Evolutionary conservation across 2,329 filamentous ascomycete species (phyloP).

Genomic region (Colletotrichum tabaci): DNA sequence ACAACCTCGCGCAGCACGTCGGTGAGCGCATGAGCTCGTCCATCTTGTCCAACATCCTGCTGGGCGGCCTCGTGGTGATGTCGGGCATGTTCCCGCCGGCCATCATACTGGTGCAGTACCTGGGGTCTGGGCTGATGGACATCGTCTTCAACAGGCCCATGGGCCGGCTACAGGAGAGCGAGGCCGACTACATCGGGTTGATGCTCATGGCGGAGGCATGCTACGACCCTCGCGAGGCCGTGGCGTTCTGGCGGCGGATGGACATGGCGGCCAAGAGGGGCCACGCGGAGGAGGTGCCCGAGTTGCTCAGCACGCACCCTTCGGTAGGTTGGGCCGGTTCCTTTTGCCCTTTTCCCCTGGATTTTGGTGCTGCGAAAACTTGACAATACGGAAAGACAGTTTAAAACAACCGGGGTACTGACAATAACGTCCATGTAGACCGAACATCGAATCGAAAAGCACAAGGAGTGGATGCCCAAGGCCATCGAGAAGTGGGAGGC

Average conservation of each 20-base stretch:
- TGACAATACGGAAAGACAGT: too few relatives aligned
- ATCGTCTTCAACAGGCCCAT: conserved; percentile 78
- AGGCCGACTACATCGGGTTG: conserved; percentile 85
- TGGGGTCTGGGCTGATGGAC: conserved; percentile 68
- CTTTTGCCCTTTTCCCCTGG: background rate
- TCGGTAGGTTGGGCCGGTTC: conserved; percentile 64
- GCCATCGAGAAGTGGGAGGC: conserved; percentile 67
- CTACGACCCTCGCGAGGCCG: conserved; percentile 78
- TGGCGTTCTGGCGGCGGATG: conserved; percentile 79
- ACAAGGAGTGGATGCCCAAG: conserved; percentile 73
- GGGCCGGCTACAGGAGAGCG: conserved; percentile 79
- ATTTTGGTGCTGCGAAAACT: background rate
- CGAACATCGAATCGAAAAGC: conserved; percentile 75
- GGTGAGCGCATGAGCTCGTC: conserved; percentile 73
- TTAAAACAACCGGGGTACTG: background rate
- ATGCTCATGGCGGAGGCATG: conserved; percentile 89
- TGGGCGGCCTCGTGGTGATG: conserved; percentile 65
- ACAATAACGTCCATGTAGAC: conserved; percentile 58
- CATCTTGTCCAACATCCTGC: conserved; percentile 66
- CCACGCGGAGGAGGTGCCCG: conserved; percentile 68
- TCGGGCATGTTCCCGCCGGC: conserved; percentile 61
- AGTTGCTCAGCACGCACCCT: conserved; percentile 84
- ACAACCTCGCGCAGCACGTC: conserved; percentile 79
- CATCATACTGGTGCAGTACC: conserved; percentile 56
- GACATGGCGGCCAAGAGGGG: conserved; percentile 60